Evolutionary conservation across 208 protist genomes (phyloP).

Genomic region (Trypanosoma mega): DNA sequence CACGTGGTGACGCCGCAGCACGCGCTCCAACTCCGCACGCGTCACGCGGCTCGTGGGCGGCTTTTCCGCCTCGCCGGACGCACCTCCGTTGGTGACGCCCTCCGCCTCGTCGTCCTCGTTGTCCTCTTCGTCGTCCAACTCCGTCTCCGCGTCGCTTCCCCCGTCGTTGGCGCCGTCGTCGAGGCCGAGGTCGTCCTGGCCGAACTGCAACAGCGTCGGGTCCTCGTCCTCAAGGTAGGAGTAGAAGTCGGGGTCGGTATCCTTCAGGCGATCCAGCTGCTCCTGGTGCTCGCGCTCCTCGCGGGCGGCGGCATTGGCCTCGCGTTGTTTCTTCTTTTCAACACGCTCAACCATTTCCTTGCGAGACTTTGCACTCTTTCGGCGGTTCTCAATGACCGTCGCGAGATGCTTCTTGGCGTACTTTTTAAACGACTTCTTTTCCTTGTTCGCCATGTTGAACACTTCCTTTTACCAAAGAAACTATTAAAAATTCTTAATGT

Average conservation of each 20-base stretch:
- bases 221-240: conserved; percentile 91
- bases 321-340: conserved; percentile 72
- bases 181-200: conserved; percentile 73
- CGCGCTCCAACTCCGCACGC: conserved; percentile 47
- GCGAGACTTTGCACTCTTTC: conserved; percentile 83
- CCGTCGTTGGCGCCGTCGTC: conserved; percentile 76
- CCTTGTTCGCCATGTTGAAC: conserved; percentile 65
- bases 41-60: conserved; percentile 38
- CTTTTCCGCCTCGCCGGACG: conserved; percentile 10
- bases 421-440: conserved; percentile 93
- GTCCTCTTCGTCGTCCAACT: conserved; percentile 72
- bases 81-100: conserved; percentile 29
- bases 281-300: conserved; percentile 89
- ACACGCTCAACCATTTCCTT: conserved; percentile 88
- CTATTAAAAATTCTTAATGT: background rate
- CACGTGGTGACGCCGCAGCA: conserved; percentile 39
- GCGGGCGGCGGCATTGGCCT: conserved; percentile 51
- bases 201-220: conserved; percentile 84
- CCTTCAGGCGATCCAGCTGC: conserved; percentile 86
- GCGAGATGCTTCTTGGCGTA: conserved; percentile 91
- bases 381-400: conserved; percentile 83
- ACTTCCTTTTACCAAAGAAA: background rate
- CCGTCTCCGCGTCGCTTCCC: conserved; percentile 66
- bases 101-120: conserved; percentile 29
- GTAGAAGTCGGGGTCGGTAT: conserved; percentile 89